Evolutionary conservation across 1,284 basidiomycete genomes (phyloP).

Genomic region (Ceratobasidium sp.): DNA sequence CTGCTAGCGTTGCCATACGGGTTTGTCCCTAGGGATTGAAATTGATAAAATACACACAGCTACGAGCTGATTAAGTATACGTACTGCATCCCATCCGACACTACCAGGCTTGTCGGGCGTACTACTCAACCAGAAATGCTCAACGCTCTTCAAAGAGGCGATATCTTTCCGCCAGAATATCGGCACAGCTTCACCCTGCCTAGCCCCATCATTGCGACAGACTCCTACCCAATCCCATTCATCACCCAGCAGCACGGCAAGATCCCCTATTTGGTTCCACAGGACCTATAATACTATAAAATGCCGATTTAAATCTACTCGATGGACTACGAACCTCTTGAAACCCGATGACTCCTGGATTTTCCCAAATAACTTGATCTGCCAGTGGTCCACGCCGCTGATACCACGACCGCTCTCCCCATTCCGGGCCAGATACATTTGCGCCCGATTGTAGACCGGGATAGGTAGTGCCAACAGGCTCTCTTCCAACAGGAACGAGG

Average conservation of each 20-base stretch:
- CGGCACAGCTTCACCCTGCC: conserved; percentile 30
- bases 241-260: conserved; percentile 15
- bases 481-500: conserved; percentile 20
- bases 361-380: conserved; percentile 34
- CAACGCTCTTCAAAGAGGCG: conserved; percentile 16
- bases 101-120: conserved; percentile 30
- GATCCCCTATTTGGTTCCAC: conserved; percentile 32
- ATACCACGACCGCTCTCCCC: conserved; percentile 34
- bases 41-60: no score
- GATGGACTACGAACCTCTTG: conserved; percentile 16
- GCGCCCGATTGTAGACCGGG: neutral
- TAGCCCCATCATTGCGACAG: conserved; percentile 22
- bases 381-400: conserved; percentile 24
- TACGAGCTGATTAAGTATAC: no score
- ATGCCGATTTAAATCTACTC: neutral
- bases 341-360: conserved; percentile 25
- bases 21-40: conserved; percentile 32
- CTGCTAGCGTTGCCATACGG: conserved; percentile 32
- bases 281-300: neutral
- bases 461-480: neutral
- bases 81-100: conserved; percentile 33
- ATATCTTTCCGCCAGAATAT: conserved; percentile 34
- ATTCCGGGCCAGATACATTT: conserved; percentile 14
- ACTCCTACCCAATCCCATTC: conserved; percentile 26
- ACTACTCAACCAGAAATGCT: conserved; percentile 33